A percentile compares a stretch with the other conserved stretches of the same genome.
phyloP scores from a whole-genome alignment of 2,329 filamentous ascomycete genomes.

The Penicillium sp. region DNA sequence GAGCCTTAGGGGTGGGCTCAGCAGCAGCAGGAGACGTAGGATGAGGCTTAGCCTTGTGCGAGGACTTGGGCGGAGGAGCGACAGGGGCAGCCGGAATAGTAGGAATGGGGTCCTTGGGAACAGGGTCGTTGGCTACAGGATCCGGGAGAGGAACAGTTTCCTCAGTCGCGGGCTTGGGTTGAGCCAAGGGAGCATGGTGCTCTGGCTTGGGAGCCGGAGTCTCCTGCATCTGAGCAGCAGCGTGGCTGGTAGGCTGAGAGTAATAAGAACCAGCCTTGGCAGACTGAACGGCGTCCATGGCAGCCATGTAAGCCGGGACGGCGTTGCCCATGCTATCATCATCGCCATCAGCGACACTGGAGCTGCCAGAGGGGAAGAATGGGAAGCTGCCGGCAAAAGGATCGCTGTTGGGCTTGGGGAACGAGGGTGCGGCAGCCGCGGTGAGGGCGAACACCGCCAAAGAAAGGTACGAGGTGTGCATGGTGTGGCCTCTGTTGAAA shows the following conservation, averaged over 20 bases:
- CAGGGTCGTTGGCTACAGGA: neutral
- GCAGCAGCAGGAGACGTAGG: neutral
- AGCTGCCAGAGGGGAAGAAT: conserved; percentile 11
- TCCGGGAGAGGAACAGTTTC: neutral
- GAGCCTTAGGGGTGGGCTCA: neutral
- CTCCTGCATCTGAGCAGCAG: neutral
- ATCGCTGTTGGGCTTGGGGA: conserved; percentile 5
- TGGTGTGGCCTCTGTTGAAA: conserved; percentile 9
- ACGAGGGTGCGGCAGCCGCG: conserved; percentile 23
- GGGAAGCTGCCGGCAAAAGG: conserved; percentile 15
- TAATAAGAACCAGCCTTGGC: conserved; percentile 4
- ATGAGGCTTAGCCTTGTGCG: neutral
- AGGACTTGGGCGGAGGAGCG: neutral
- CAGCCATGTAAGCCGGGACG: conserved; percentile 14
- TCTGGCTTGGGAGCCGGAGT: neutral
- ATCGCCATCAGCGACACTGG: conserved; percentile 3
- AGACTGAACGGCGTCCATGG: conserved; percentile 9
- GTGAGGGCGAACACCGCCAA: conserved; percentile 29
- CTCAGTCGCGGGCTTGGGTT: neutral
- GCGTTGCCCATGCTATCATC: conserved; percentile 15
- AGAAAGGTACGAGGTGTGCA: conserved; percentile 22
- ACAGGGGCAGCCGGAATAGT: neutral
- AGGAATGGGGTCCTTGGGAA: neutral
- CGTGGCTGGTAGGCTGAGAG: conserved; percentile 1
- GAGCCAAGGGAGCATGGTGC: neutral